Evolutionary conservation across 2,329 filamentous ascomycete genomes (phyloP), one percentile per base, ranked within the genome.

Genomic region (Nannizziopsis barbatae): DNA sequence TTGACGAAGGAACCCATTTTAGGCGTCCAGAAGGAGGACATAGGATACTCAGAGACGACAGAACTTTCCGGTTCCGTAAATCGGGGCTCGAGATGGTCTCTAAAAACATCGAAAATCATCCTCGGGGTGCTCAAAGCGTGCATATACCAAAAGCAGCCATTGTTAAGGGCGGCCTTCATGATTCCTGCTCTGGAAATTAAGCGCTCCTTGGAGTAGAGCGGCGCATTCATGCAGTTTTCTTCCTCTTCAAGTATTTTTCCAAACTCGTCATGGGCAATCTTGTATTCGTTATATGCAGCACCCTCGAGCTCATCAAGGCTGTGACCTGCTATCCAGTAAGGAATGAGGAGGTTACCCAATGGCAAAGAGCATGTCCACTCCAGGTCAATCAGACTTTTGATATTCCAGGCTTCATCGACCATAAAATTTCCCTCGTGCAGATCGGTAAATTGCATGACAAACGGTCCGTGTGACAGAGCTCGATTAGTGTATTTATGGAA

Each of bases 351-450:
- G 47, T 62, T 56, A 47, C 63, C 56, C 4, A 61, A 38, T 4
- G 63, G 62, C 2, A 58, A 53, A 3, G 58, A 59, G 50, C 58
- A 63, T 41, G 46, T 40, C 46, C 46, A 49, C 27, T 49, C 46
- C 8, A 43, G 31, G 37, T 49, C 46, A 49, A 49, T 15, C 7
- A 49, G 11, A 38, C 43, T 37, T 30, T 33, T 48, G 14, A 48
- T 42, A 42, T 48, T 42, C 39, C 45, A 48, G 20, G 33, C 11
- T 35, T 42, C 12, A 35, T 42, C 45, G 22, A 35, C 45, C 12
- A 48, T 20, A 17, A 42, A 42, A 36, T 35, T 42, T 22, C 37
- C 31, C 8, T 12, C 12, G 14, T 48, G 37, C 15, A 27, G 6
- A 22, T 42, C 39, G 11, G 39, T 41, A 7, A 48, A 41, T 9